These are phyloP conservation scores for Silybum marianum DNA, from an alignment of 129 eudicot species.

Conservation along the genomic window DNA sequence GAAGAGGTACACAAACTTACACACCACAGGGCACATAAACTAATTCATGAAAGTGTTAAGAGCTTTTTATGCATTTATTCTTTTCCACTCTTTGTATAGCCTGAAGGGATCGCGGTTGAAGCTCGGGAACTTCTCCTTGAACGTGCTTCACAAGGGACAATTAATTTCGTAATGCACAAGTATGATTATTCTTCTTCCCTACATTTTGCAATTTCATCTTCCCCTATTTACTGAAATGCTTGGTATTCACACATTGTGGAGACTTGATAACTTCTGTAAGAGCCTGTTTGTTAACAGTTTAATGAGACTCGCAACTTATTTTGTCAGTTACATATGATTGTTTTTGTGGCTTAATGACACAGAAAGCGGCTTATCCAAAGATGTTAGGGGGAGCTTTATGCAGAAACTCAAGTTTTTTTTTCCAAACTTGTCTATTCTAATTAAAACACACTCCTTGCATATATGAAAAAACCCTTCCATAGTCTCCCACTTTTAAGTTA, in stretches of 20 bases:
- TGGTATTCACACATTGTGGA: background rate
- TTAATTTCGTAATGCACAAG: conserved; percentile 85
- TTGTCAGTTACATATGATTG: too few species aligned
- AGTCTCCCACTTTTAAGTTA: background rate
- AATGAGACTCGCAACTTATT: too few species aligned
- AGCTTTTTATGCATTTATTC: background rate
- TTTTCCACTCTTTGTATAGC: conserved; percentile 42
- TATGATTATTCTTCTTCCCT: conserved; percentile 29
- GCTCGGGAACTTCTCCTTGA: conserved; percentile 79
- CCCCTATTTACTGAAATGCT: background rate
- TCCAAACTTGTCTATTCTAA: too few species aligned
- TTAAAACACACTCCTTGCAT: too few species aligned
- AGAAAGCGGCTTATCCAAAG: too few species aligned
- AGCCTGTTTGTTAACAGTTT: too few species aligned
- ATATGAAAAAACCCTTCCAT: too few species aligned
- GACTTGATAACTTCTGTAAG: background rate
- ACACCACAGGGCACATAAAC: conserved; percentile 17
- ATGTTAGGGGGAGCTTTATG: too few species aligned
- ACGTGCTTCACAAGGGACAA: conserved; percentile 87
- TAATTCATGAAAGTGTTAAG: background rate
- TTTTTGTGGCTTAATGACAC: too few species aligned
- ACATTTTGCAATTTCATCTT: background rate
- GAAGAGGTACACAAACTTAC: conserved; percentile 76
- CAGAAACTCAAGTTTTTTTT: too few species aligned
- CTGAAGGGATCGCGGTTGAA: conserved; percentile 85